These are phyloP conservation scores for Fusarium newnesense DNA, from an alignment of 2,329 filamentous ascomycete genomes.

Conservation along the genomic window DNA sequence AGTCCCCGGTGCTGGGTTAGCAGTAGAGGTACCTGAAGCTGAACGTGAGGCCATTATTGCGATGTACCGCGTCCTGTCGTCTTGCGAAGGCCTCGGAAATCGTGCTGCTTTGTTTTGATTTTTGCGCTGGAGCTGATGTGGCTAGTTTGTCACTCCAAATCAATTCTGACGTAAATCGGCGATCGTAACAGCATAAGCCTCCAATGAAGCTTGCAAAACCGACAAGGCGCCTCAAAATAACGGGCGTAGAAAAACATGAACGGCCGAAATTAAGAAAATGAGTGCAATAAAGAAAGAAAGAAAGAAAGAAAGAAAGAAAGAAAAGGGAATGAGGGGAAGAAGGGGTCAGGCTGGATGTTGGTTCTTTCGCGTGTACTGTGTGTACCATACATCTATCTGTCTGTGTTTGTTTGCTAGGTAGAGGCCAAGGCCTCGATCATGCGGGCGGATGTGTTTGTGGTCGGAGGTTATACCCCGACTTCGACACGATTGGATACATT, in stretches of 20 bases:
- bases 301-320: not conserved
- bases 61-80: not conserved
- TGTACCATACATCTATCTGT: not conserved
- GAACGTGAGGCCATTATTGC: conserved; percentile 32
- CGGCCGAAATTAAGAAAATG: not conserved
- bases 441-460: not conserved
- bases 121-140: conserved; percentile 8
- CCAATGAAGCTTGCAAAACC: conserved; percentile 14
- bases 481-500: conserved; percentile 6
- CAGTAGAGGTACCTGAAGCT: conserved; percentile 23
- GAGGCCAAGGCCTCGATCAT: conserved; percentile 5
- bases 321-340: not conserved
- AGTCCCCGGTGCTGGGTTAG: conserved; percentile 35
- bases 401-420: not conserved
- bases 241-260: not conserved
- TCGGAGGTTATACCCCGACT: conserved; percentile 24
- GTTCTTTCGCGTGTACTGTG: not conserved
- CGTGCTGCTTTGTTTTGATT: not conserved
- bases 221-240: conserved; percentile 17
- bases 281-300: not conserved
- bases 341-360: not conserved
- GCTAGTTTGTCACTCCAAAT: conserved; percentile 4
- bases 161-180: conserved; percentile 23
- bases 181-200: conserved; percentile 14
- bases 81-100: not conserved